Evolutionary conservation across 441 rosid genomes (phyloP), one percentile per base, ranked within the genome.

Genomic region (Metrosideros polymorpha): DNA sequence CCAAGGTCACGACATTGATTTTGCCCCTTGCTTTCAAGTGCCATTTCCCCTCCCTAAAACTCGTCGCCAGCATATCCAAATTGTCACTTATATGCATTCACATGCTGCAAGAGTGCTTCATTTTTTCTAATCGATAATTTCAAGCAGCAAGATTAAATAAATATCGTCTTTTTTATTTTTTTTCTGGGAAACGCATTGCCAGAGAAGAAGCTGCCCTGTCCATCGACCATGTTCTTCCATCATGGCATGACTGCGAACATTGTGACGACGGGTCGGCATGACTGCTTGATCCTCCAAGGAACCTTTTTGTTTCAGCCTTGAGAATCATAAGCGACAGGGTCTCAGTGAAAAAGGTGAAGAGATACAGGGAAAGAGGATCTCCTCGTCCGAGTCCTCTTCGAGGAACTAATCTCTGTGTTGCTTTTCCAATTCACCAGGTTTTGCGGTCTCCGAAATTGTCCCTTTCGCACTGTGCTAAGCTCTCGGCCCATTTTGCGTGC

Each of bases 11-110:
- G 25, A 0, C 27, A 32, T 32, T 18, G 77, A 66, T 0, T 32
- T 35, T 12, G 77, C 7, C 77, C 27, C 27, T 6, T 43, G 42
- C 43, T 9, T 18, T 66, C 27, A 6, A 18, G 45, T 66, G 27
- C 7, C 45, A 18, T 66, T 66, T 35, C 3, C 24, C 6, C 43
- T 2, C 76, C 7, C 25, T 66, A 39, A 9, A 32, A 22, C 42
- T 32, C 77, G 45, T 66, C 14, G 77, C 43, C 77, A 66, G 25
- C 27, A 66, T 22, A 66, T 66, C 27, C 43, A 66, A 66, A 32
- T 66, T 66, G 25, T 32, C 24, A 66, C 24, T 10, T 0, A 0
- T 5, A 66, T 39, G n/a, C n/a, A n/a, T n/a, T n/a, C 24, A 39
- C 79, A 39, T 71, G 79, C 79, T 39, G 47, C 47, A 22, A 71